Evolutionary conservation across 1,139 yeast genomes (phyloP).

Genomic region (Trichomonascaceae sp.): DNA sequence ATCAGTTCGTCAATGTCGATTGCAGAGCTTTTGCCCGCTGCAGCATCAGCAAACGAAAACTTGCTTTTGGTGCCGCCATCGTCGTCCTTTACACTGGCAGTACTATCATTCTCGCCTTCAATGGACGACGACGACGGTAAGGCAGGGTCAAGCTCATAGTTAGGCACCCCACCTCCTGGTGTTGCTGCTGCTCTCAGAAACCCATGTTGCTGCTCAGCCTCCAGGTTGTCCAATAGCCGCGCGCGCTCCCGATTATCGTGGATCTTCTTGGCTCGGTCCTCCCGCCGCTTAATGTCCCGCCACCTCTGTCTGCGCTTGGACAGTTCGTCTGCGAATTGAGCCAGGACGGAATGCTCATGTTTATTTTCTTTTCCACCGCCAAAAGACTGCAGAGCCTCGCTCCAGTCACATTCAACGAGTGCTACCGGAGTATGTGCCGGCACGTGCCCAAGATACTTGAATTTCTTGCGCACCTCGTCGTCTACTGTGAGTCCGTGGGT

Average conservation of each 20-base stretch:
- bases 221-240: background rate
- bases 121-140: too few relatives aligned
- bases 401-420: slow-evolving; percentile 80
- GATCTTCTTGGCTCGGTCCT: slow-evolving; percentile 47
- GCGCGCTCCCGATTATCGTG: background rate
- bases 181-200: too few relatives aligned
- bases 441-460: slow-evolving; percentile 65
- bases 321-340: slow-evolving; percentile 44
- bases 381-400: slow-evolving; percentile 37
- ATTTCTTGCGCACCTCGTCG: slow-evolving; percentile 42
- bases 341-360: too few relatives aligned
- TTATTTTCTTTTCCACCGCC: too few relatives aligned
- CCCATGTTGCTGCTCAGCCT: too few relatives aligned
- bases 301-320: slow-evolving; percentile 44
- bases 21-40: too few relatives aligned
- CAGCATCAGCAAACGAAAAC: background rate
- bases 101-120: too few relatives aligned
- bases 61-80: too few relatives aligned
- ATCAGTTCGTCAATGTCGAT: too few relatives aligned
- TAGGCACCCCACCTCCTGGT: too few relatives aligned
- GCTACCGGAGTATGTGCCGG: slow-evolving; percentile 82
- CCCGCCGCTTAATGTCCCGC: slow-evolving; percentile 42
- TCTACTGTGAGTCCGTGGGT: slow-evolving; percentile 46
- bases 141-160: too few relatives aligned
- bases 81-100: too few relatives aligned